Percentiles rank a stretch among this genome's conserved stretches.
phyloP scores from a whole-genome alignment of 2,329 filamentous ascomycete genomes.

The Fusarium sp. region DNA sequence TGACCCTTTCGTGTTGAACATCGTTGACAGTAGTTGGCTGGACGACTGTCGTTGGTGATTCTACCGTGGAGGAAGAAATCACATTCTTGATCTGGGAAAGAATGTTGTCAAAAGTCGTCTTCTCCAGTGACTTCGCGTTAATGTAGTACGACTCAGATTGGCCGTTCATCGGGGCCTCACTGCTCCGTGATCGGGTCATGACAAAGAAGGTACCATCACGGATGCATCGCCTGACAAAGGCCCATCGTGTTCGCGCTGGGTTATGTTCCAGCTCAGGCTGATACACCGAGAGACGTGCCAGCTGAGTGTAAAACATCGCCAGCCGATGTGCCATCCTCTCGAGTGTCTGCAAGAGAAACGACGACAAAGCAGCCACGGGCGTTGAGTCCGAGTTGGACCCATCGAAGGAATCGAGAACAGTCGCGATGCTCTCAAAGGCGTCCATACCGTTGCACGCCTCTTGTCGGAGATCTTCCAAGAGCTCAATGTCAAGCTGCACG shows the following conservation, averaged over 20 bases:
- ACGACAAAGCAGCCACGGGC: constrained; percentile 51
- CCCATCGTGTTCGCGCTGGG: constrained; percentile 62
- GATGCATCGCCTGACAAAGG: constrained; percentile 57
- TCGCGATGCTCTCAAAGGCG: constrained; percentile 58
- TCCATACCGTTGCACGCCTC: constrained; percentile 65
- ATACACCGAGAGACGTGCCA: constrained; percentile 60
- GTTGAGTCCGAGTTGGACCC: constrained; percentile 51
- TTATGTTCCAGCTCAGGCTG: constrained; percentile 61
- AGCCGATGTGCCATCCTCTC: constrained; percentile 63
- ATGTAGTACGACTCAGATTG: constrained; percentile 20
- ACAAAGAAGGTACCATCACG: constrained; percentile 63
- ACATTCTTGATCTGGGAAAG: constrained; percentile 29
- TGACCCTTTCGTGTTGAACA: constrained; percentile 21
- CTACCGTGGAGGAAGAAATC: not conserved
- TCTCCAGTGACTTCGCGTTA: constrained; percentile 20
- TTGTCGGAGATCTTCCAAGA: constrained; percentile 62
- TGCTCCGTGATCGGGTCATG: constrained; percentile 49
- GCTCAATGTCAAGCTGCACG: constrained; percentile 60
- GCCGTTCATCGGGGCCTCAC: not conserved
- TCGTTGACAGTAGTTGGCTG: constrained; percentile 12
- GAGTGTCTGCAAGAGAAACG: constrained; percentile 60
- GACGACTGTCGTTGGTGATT: rapidly evolving
- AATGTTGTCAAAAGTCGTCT: constrained; percentile 32
- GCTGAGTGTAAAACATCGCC: constrained; percentile 61
- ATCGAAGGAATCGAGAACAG: constrained; percentile 22